Evolutionary conservation across 108 stramenopile genomes (phyloP).

Genomic region (Cyclostephanos invisitatus): DNA sequence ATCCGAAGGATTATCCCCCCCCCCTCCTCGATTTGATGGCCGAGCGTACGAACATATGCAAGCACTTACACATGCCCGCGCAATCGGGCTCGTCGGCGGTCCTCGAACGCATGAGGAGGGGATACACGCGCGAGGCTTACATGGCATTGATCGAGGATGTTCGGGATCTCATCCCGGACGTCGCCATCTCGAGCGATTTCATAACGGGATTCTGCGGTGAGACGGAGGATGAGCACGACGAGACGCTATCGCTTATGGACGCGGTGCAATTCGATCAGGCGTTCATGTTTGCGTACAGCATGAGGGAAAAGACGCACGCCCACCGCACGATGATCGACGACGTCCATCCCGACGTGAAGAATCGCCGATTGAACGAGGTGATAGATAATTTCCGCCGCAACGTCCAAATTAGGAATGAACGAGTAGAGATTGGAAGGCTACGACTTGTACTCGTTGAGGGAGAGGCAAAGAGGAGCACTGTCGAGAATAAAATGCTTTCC

Average conservation of each 20-base stretch:
- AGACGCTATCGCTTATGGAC: conserved; percentile 90
- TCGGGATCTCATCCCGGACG: conserved; percentile 79
- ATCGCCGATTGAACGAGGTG: conserved; percentile 84
- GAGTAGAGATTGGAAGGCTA: conserved; percentile 70
- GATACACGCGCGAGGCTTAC: conserved; percentile 96
- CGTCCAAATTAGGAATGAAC: conserved; percentile 74
- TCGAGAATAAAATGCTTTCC: conserved; percentile 43
- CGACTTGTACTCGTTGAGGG: conserved; percentile 87
- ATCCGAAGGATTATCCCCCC: conserved; percentile 98
- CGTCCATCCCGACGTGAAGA: conserved; percentile 90
- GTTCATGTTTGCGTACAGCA: conserved; percentile 97
- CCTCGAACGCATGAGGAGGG: conserved; percentile 92
- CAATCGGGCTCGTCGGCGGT: conserved; percentile 93
- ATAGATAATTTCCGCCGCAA: conserved; percentile 68
- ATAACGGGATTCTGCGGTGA: conserved; percentile 98
- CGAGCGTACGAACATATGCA: conserved; percentile 91
- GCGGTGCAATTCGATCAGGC: conserved; percentile 92
- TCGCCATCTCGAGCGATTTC: conserved; percentile 93
- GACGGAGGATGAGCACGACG: conserved; percentile 92
- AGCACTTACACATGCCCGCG: conserved; percentile 94
- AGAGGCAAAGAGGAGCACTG: conserved; percentile 62
- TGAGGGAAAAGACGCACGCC: conserved; percentile 95
- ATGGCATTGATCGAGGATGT: conserved; percentile 81
- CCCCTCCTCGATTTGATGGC: conserved; percentile 88
- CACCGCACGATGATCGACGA: conserved; percentile 91